Conservation (phyloP, 805 yeast species). For the Candida glaebosa region DNA sequence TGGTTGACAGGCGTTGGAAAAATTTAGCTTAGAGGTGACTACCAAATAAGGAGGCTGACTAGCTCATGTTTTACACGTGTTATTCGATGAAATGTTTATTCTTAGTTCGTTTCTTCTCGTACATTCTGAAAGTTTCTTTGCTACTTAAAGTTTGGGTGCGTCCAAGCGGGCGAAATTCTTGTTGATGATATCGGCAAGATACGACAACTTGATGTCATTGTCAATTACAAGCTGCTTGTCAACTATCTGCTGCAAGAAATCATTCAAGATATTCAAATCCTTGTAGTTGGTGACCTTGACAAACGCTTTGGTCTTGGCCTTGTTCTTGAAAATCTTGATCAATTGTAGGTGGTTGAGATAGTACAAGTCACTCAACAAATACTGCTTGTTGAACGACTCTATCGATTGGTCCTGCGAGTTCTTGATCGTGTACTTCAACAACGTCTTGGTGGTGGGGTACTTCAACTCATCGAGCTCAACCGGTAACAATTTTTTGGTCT, state of each 20-base stretch:
- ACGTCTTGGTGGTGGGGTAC: slow-evolving; percentile 29
- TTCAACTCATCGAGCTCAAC: slow-evolving; percentile 20
- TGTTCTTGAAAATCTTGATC: slow-evolving; percentile 37
- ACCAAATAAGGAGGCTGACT: too few species aligned
- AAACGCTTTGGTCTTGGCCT: slow-evolving; percentile 38
- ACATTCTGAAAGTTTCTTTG: too few species aligned
- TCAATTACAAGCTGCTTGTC: slow-evolving; percentile 11
- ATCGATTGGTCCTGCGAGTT: slow-evolving; percentile 18
- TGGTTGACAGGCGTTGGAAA: too few species aligned
- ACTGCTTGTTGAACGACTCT: slow-evolving; percentile 41
- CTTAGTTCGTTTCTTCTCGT: too few species aligned
- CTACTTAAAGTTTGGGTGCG: slow-evolving; percentile 11
- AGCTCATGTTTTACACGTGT: too few species aligned
- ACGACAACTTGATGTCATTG: slow-evolving; percentile 19
- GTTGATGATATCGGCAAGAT: slow-evolving; percentile 33
- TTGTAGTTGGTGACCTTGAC: slow-evolving; percentile 26
- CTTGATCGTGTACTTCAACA: slow-evolving; percentile 24
- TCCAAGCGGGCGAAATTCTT: slow-evolving; percentile 21
- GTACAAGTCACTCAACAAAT: slow-evolving; percentile 36
- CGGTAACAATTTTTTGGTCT: slow-evolving; percentile 6
- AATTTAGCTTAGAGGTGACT: too few species aligned
- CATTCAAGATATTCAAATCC: slow-evolving; percentile 24
- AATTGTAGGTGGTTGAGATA: slow-evolving; percentile 33
- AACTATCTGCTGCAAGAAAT: slow-evolving; percentile 21
- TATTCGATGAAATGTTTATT: too few species aligned